Conservation (phyloP, 2,329 filamentous ascomycete species). For the Tolypocladium pustulatum region DNA sequence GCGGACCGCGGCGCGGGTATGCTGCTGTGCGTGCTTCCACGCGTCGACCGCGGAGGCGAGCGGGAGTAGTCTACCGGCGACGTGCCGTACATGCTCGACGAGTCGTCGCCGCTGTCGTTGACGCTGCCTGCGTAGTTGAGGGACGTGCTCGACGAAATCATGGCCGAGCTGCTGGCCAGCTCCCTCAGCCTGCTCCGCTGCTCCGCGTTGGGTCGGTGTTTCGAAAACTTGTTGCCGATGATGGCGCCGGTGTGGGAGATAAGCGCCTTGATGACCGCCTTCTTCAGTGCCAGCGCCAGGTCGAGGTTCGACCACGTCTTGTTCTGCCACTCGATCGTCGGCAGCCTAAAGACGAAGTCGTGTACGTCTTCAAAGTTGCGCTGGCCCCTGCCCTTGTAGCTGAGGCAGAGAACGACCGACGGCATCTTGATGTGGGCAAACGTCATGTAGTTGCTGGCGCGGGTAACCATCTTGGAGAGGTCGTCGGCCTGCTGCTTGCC, state of each 20-base stretch:
- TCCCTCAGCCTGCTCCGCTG: conserved; percentile 74
- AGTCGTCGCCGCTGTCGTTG: conserved; percentile 47
- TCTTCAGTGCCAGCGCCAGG: conserved; percentile 83
- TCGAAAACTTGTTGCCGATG: conserved; percentile 92
- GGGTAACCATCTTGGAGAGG: conserved; percentile 89
- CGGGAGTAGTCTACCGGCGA: conserved; percentile 48
- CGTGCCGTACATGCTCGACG: conserved; percentile 40
- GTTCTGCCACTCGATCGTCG: conserved; percentile 90
- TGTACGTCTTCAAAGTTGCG: conserved; percentile 96
- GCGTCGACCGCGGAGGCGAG: conserved; percentile 44
- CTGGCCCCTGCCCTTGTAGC: conserved; percentile 92
- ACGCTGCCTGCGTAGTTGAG: conserved; percentile 28
- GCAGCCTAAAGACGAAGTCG: conserved; percentile 93
- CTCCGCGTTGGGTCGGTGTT: conserved; percentile 71
- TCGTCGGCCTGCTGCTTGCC: conserved; percentile 63
- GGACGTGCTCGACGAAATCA: conserved; percentile 34
- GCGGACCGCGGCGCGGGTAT: conserved; percentile 32
- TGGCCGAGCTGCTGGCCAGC: conserved; percentile 65
- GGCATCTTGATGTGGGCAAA: conserved; percentile 91
- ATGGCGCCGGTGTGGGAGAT: conserved; percentile 95
- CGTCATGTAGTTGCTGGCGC: conserved; percentile 96
- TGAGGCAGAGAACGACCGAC: conserved; percentile 88
- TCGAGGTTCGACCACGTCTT: conserved; percentile 99
- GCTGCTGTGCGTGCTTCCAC: conserved; percentile 36
- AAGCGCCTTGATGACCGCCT: conserved; percentile 84